These are phyloP conservation scores for Ustilago shanxiensis DNA, from an alignment of 1,284 basidiomycete genomes.

Conservation along the genomic window DNA sequence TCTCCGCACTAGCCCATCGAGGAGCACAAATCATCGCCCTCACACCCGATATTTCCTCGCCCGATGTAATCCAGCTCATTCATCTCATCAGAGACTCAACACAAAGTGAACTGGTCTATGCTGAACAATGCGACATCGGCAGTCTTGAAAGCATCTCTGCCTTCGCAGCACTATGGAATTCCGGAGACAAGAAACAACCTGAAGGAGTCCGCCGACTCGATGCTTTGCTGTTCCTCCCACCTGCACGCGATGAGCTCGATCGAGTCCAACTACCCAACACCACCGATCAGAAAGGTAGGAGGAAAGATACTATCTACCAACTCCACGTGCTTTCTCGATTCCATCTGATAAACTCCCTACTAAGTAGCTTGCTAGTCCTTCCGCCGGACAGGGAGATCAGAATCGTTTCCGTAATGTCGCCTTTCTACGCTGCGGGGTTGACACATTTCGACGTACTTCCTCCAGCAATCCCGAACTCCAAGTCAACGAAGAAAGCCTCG, in stretches of 20 bases:
- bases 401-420: slow-evolving; percentile 57
- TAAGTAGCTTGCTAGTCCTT: slow-evolving; percentile 55
- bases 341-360: slow-evolving; percentile 61
- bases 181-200: slow-evolving; percentile 44
- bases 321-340: slow-evolving; percentile 56
- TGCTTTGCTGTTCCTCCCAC: slow-evolving; percentile 33
- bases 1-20: slow-evolving; percentile 56
- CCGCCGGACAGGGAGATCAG: slow-evolving; percentile 61
- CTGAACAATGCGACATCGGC: slow-evolving; percentile 63
- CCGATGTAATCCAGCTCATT: slow-evolving; percentile 51
- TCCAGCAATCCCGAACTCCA: not conserved
- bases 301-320: slow-evolving; percentile 31
- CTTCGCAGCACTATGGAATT: slow-evolving; percentile 60
- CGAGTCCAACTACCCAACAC: not conserved
- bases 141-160: slow-evolving; percentile 40
- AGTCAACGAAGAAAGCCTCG: not conserved
- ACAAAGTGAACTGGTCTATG: slow-evolving; percentile 59
- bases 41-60: slow-evolving; percentile 33
- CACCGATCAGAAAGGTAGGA: not conserved
- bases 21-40: slow-evolving; percentile 64
- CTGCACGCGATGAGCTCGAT: slow-evolving; percentile 7
- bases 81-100: slow-evolving; percentile 61
- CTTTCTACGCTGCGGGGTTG: slow-evolving; percentile 63
- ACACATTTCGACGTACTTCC: slow-evolving; percentile 41
- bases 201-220: slow-evolving; percentile 33